Percentiles rank a stretch among this genome's conserved stretches.
Evolutionary conservation across 305 asterid genomes (phyloP).

Genomic region (Fraxinus sp.): DNA sequence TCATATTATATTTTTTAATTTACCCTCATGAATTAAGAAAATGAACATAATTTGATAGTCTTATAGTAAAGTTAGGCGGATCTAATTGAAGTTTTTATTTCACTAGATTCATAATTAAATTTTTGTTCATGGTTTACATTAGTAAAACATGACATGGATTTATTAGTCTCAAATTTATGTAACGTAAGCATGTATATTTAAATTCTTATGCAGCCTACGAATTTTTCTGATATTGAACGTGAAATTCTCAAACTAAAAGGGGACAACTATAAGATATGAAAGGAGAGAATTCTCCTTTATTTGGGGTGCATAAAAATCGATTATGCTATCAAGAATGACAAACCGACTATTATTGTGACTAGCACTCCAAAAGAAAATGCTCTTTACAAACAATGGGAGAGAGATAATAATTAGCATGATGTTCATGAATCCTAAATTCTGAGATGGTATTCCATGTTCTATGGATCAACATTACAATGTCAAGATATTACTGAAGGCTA

Average conservation of each 20-base stretch:
- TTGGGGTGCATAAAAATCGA: not conserved
- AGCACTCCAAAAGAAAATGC: not conserved
- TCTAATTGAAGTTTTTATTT: too few species aligned
- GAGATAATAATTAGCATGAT: too few species aligned
- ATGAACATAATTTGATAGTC: not conserved
- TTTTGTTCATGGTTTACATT: not conserved
- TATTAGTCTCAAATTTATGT: not conserved
- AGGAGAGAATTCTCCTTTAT: too few species aligned
- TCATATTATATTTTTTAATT: too few species aligned
- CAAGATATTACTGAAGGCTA: too few species aligned
- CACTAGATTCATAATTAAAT: not conserved
- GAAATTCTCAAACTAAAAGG: not conserved
- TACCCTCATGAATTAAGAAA: too few species aligned
- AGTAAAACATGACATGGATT: not conserved
- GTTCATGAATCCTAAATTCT: too few species aligned
- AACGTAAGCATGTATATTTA: not conserved
- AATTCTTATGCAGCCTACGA: not conserved
- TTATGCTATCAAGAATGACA: not conserved
- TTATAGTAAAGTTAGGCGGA: too few species aligned
- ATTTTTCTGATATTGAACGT: not conserved
- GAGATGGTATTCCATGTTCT: too few species aligned
- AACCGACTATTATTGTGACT: not conserved
- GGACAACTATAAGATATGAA: too few species aligned
- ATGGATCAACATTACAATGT: too few species aligned
- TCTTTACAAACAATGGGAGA: not conserved